Base-by-base conservation (phyloP, 331 rosid genomes). In the Telfairia occidentalis region DNA sequence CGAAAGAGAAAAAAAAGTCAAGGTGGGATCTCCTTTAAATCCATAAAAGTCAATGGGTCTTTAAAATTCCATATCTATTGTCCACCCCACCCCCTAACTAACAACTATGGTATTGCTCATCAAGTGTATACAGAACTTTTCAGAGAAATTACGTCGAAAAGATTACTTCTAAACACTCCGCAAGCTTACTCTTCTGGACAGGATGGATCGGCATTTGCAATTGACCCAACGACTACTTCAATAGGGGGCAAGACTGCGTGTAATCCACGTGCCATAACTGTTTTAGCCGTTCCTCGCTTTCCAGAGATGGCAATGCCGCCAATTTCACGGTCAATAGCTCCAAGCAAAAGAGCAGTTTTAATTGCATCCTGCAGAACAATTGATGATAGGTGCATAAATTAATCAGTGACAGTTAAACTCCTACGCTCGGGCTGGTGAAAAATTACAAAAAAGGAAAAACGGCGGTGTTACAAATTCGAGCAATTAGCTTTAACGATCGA, bases 231-330 rank as follows among this genome's bases (percentile, higher is more conserved):
- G 8, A 91, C 96, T 9, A 87, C 91, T 70, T 94, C 98, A 77
- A 94, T 94, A 66, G 98, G 98, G 28, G 98, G 98, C 34, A 94
- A 87, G 76, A 94, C 83, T 2, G 86, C 98, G 71, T 91, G 97
- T 81, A 94, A 83, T 23, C 98, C 97, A 1, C 97, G 92, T 12
- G 97, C 97, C 98, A 94, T 94, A 45, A 89, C 87, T 26, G 98
- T 94, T 81, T 94, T 94, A 75, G 96, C 97, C 73, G 98, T 91
- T 82, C 97, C 98, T 63, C 97, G 83, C 86, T 59, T 89, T 81
- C 97, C 98, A 8, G 92, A 88, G 80, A 94, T 91, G 49, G 97
- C 98, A 83, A 89, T 88, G 57, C 98, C 98, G 74, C 98, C 97
- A 76, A 94, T 85, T 71, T 84, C 87, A 59, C 91, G 87, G 83